Evolutionary conservation across 2,329 filamentous ascomycete species (phyloP).

Genomic region (Lizonia empirigonia): DNA sequence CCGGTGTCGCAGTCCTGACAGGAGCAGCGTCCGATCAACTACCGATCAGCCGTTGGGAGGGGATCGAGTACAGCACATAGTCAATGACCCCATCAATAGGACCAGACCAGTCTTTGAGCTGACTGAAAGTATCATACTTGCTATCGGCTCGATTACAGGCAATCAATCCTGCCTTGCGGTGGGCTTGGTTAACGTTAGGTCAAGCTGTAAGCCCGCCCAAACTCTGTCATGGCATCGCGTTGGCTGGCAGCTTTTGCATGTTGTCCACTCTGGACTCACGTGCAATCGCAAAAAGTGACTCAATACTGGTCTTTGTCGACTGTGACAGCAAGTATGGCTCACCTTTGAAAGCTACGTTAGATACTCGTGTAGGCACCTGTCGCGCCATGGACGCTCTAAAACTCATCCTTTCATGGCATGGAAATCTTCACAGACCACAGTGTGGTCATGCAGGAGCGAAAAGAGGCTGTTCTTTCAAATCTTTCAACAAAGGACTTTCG

Average conservation of each 20-base stretch:
- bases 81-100: conserved; percentile 9
- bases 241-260: background rate
- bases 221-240: background rate
- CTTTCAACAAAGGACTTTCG: background rate
- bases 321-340: background rate
- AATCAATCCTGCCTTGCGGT: background rate
- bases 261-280: background rate
- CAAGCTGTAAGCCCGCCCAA: background rate
- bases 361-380: background rate
- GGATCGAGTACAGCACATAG: conserved; percentile 4
- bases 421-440: background rate
- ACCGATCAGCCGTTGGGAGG: conserved; percentile 18
- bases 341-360: background rate
- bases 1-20: conserved; percentile 33
- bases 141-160: background rate
- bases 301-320: background rate
- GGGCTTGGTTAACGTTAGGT: background rate
- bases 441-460: background rate
- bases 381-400: background rate
- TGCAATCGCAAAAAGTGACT: background rate
- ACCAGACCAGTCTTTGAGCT: background rate
- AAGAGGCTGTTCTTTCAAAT: background rate
- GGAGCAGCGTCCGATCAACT: conserved; percentile 35
- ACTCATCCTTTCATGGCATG: background rate
- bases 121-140: background rate